These are phyloP conservation scores for Fusarium nurragi DNA, from an alignment of 2,329 filamentous ascomycete species.

Conservation along the genomic window DNA sequence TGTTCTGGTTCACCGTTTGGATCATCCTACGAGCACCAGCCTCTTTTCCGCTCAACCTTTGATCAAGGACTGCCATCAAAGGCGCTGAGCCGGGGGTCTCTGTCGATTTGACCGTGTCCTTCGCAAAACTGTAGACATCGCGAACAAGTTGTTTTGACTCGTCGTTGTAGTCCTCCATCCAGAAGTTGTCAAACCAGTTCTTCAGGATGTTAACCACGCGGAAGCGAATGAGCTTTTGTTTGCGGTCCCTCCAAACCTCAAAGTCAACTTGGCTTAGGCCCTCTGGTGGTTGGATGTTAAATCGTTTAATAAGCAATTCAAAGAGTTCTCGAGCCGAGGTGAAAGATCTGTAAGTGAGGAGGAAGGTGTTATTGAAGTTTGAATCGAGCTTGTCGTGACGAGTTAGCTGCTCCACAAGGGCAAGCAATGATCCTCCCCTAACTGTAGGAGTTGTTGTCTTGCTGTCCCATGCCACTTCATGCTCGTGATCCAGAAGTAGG, in stretches of 20 bases:
- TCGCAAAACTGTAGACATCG: constrained; percentile 89
- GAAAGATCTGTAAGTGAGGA: constrained; percentile 95
- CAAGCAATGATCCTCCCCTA: constrained; percentile 88
- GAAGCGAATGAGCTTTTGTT: constrained; percentile 96
- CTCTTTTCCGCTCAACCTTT: constrained; percentile 88
- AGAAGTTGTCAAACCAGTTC: constrained; percentile 98
- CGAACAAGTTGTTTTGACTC: constrained; percentile 86
- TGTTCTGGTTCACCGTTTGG: constrained; percentile 82
- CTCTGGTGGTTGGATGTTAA: constrained; percentile 90
- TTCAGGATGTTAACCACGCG: constrained; percentile 97
- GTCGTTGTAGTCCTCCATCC: constrained; percentile 94
- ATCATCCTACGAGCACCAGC: constrained; percentile 86
- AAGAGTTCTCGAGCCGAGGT: constrained; percentile 91
- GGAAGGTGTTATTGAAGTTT: constrained; percentile 96
- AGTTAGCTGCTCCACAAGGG: constrained; percentile 92
- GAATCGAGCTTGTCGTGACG: constrained; percentile 95
- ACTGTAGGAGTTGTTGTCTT: constrained; percentile 80
- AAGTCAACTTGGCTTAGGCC: constrained; percentile 80
- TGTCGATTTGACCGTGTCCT: constrained; percentile 90
- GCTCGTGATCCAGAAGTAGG: constrained; percentile 85
- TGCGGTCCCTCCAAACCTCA: constrained; percentile 89
- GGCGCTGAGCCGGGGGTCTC: constrained; percentile 89
- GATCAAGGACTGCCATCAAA: constrained; percentile 86
- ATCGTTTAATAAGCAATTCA: constrained; percentile 89
- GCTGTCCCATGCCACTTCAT: constrained; percentile 87